A percentile compares a stretch with the other conserved stretches of the same genome.
These are phyloP conservation scores for Fusarium papillatum DNA, from an alignment of 2,329 filamentous ascomycete species.

Conservation along the genomic window DNA sequence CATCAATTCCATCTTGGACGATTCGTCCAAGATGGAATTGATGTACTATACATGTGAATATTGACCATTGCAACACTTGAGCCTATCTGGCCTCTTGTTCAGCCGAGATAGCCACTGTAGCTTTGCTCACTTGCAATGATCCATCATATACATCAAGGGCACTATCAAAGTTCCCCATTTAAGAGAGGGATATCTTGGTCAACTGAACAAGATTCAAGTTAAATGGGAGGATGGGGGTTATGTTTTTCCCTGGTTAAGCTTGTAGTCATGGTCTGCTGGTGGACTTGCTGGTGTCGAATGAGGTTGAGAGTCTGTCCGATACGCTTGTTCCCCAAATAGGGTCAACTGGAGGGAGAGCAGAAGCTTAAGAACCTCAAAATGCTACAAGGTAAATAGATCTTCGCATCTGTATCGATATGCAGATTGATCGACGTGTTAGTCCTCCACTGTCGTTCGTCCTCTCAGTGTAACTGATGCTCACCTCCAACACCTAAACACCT, in stretches of 20 bases:
- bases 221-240: neutral
- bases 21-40: too few relatives aligned
- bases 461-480: neutral
- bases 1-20: too few relatives aligned
- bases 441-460: neutral
- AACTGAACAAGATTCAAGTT: neutral
- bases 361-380: neutral
- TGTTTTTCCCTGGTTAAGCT: neutral
- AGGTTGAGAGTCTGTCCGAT: neutral
- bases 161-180: neutral
- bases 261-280: neutral
- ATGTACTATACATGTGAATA: neutral
- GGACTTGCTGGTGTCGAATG: neutral
- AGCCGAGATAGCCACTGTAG: neutral
- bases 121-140: neutral
- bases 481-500: neutral
- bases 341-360: neutral
- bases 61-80: neutral
- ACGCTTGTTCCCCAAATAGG: neutral
- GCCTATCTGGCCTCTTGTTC: neutral
- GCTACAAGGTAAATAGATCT: neutral
- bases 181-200: neutral
- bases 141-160: neutral
- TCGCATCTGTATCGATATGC: neutral
- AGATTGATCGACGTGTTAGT: neutral